Percentiles rank a stretch among this genome's conserved stretches.
phyloP scores from a whole-genome alignment of 768 basidiomycete species.

The Phylloporus arenicola region DNA sequence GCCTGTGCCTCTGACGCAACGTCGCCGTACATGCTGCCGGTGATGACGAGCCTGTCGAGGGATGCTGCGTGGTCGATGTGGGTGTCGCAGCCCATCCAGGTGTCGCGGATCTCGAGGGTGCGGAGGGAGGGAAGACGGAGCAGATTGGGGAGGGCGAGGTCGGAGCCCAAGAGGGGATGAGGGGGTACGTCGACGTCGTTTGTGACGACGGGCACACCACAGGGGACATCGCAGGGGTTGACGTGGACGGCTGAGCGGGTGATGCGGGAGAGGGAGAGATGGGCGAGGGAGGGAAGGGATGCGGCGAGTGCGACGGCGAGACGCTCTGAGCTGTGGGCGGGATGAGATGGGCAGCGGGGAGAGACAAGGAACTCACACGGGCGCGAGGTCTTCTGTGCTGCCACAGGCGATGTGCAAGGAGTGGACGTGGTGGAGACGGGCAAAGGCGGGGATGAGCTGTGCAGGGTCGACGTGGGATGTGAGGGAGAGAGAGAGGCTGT shows the following conservation, averaged over 20 bases:
- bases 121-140: slow-evolving; percentile 57
- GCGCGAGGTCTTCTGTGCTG: slow-evolving; percentile 31
- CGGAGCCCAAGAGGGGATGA: slow-evolving; percentile 48
- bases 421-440: slow-evolving; percentile 13
- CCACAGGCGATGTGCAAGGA: slow-evolving; percentile 19
- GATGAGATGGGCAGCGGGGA: slow-evolving; percentile 1
- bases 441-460: slow-evolving; percentile 19
- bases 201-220: slow-evolving; percentile 51
- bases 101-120: slow-evolving; percentile 61
- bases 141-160: slow-evolving; percentile 60
- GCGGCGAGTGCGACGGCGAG: slow-evolving; percentile 65
- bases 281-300: slow-evolving; percentile 47
- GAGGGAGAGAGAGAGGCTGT: slow-evolving; percentile 23
- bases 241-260: slow-evolving; percentile 65
- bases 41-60: slow-evolving; percentile 22
- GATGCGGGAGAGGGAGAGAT: slow-evolving; percentile 57
- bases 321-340: slow-evolving; percentile 40
- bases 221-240: slow-evolving; percentile 37
- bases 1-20: slow-evolving; percentile 20
- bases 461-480: slow-evolving; percentile 20
- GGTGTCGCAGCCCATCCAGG: slow-evolving; percentile 51
- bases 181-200: slow-evolving; percentile 58
- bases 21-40: slow-evolving; percentile 27
- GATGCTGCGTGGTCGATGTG: slow-evolving; percentile 11
- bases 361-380: slow-evolving; percentile 30